These are phyloP conservation scores for Rickenella mellea DNA, from an alignment of 768 basidiomycete species.

Conservation along the genomic window DNA sequence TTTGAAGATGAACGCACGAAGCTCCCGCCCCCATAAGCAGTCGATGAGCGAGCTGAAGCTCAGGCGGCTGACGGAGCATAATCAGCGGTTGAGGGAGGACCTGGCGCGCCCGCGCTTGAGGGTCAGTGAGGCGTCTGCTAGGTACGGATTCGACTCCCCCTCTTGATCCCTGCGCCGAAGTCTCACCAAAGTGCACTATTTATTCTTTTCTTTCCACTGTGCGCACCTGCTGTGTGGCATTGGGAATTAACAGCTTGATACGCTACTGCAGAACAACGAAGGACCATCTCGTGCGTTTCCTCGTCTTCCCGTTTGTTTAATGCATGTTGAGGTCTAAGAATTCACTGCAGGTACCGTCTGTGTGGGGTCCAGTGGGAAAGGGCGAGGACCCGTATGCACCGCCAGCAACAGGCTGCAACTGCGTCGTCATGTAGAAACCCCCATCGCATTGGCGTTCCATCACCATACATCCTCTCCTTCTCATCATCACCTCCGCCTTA, in stretches of 20 bases:
- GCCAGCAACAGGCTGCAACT: conserved; percentile 64
- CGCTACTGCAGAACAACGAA: conserved; percentile 91
- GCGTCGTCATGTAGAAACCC: conserved; percentile 60
- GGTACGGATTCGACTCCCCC: conserved; percentile 41
- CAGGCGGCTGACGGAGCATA: conserved; percentile 87
- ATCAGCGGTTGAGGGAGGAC: conserved; percentile 84
- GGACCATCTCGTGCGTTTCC: conserved; percentile 69
- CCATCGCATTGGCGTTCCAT: too few species aligned
- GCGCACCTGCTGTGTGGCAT: neutral
- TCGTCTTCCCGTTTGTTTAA: conserved; percentile 4
- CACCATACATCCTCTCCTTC: too few species aligned
- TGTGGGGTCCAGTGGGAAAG: conserved; percentile 89
- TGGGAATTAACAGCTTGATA: conserved; percentile 58
- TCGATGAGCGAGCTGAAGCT: conserved; percentile 98
- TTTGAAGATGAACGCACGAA: too few species aligned
- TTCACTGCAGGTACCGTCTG: conserved; percentile 65
- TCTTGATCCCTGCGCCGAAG: too few species aligned
- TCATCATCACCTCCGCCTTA: neutral
- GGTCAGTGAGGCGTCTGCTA: conserved; percentile 86
- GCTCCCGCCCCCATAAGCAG: conserved; percentile 35
- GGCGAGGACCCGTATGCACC: conserved; percentile 91
- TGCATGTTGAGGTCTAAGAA: too few species aligned
- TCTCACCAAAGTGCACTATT: too few species aligned
- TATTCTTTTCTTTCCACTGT: neutral
- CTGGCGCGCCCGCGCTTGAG: conserved; percentile 79